Conservation (phyloP, 805 yeast genomes). For the Candida pseudofarinosa region DNA sequence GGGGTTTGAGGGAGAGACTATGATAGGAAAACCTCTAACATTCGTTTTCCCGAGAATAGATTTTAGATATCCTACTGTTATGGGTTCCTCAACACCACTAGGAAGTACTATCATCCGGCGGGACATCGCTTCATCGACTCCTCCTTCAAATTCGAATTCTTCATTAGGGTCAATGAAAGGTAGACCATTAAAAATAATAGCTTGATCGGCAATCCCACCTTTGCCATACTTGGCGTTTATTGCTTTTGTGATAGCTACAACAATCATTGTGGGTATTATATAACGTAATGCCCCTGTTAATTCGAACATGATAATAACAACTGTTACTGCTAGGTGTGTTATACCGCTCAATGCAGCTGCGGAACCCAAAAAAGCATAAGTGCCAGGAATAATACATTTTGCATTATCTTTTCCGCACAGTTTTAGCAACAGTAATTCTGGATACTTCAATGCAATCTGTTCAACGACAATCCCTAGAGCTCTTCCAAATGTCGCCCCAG, state of each 20-base stretch:
- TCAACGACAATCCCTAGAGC: slow-evolving; percentile 76
- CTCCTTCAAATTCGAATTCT: slow-evolving; percentile 48
- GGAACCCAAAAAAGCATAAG: slow-evolving; percentile 94
- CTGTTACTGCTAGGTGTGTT: slow-evolving; percentile 87
- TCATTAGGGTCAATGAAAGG: slow-evolving; percentile 77
- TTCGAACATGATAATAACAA: slow-evolving; percentile 93
- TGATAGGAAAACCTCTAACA: slow-evolving; percentile 53
- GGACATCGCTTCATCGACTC: slow-evolving; percentile 61
- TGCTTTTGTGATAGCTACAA: slow-evolving; percentile 80
- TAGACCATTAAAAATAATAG: slow-evolving; percentile 82
- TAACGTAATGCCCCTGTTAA: slow-evolving; percentile 91
- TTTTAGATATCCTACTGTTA: slow-evolving; percentile 32
- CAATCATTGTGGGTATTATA: slow-evolving; percentile 94
- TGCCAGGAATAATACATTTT: slow-evolving; percentile 81
- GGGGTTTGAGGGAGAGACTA: slow-evolving; percentile 34
- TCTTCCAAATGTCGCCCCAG: slow-evolving; percentile 93
- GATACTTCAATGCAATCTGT: slow-evolving; percentile 23
- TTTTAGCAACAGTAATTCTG: slow-evolving; percentile 31
- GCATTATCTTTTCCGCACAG: slow-evolving; percentile 27
- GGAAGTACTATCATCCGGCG: slow-evolving; percentile 35
- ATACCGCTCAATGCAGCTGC: slow-evolving; percentile 94
- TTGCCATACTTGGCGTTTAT: slow-evolving; percentile 75
- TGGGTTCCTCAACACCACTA: slow-evolving; percentile 17
- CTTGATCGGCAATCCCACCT: slow-evolving; percentile 92
- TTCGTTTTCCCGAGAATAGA: slow-evolving; percentile 27